Evolutionary conservation across 176 grass and related monocot genomes (phyloP).

Genomic region (Pharus latifolius): DNA sequence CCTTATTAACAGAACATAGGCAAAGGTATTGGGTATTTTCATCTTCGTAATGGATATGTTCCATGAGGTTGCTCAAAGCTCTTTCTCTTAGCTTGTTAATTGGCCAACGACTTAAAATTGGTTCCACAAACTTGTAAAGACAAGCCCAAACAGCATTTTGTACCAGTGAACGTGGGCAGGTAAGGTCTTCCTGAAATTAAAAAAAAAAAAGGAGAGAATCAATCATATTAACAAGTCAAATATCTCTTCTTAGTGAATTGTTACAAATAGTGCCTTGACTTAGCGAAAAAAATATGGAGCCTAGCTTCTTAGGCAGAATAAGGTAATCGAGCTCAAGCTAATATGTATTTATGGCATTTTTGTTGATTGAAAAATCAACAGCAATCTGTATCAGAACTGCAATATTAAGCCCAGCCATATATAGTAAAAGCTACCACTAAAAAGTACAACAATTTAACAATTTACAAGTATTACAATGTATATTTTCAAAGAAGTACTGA

Average conservation of each 20-base stretch:
- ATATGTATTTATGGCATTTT: no score
- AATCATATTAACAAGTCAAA: background rate
- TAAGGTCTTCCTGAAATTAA: conserved; percentile 40
- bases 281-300: no score
- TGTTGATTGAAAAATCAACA: no score
- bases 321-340: no score
- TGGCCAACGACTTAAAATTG: conserved; percentile 49
- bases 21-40: conserved; percentile 56
- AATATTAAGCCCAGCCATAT: no score
- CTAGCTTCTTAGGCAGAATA: no score
- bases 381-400: no score
- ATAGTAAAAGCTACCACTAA: no score
- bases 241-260: background rate
- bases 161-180: conserved; percentile 35
- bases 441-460: no score
- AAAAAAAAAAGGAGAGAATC: background rate
- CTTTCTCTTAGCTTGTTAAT: conserved; percentile 44
- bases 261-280: no score
- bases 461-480: no score
- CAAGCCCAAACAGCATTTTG: conserved; percentile 50
- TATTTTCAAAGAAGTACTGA: no score
- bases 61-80: conserved; percentile 33
- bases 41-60: conserved; percentile 84
- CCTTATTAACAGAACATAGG: conserved; percentile 43
- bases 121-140: conserved; percentile 51